phyloP scores from a whole-genome alignment of 306 rosid genomes.

The Lotus japonicus region DNA sequence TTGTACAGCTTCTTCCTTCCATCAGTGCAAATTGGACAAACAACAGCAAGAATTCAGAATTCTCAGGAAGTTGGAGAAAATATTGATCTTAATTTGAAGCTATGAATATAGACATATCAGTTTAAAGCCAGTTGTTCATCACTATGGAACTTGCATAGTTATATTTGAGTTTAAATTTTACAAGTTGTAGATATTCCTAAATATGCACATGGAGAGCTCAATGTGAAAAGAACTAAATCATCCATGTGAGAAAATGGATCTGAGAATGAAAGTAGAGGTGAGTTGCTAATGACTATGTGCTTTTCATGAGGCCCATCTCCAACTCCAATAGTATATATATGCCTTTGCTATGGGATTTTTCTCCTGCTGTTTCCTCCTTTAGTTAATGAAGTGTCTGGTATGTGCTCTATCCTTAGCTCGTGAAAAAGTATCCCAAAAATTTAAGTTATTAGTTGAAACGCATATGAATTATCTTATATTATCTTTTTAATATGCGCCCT shows the following conservation, averaged over 20 bases:
- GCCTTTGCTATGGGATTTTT: background rate
- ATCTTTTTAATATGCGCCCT: no score
- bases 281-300: background rate
- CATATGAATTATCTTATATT: no score
- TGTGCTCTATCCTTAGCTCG: no score
- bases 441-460: no score
- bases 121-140: constrained; percentile 29
- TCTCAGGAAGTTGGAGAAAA: constrained; percentile 33
- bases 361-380: no score
- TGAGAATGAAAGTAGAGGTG: constrained; percentile 16
- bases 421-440: no score
- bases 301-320: constrained; percentile 17
- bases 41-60: constrained; percentile 31
- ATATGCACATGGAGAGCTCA: constrained; percentile 37
- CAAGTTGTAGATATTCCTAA: constrained; percentile 28
- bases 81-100: constrained; percentile 71
- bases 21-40: constrained; percentile 27
- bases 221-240: constrained; percentile 28
- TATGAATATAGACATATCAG: constrained; percentile 30
- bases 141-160: constrained; percentile 23
- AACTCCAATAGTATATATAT: background rate
- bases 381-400: no score
- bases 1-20: constrained; percentile 50
- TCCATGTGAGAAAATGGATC: constrained; percentile 33
- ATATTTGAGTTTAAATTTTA: background rate